Evolutionary conservation across 148 eudicot genomes (phyloP).

Genomic region (Nepenthes mirabilis): DNA sequence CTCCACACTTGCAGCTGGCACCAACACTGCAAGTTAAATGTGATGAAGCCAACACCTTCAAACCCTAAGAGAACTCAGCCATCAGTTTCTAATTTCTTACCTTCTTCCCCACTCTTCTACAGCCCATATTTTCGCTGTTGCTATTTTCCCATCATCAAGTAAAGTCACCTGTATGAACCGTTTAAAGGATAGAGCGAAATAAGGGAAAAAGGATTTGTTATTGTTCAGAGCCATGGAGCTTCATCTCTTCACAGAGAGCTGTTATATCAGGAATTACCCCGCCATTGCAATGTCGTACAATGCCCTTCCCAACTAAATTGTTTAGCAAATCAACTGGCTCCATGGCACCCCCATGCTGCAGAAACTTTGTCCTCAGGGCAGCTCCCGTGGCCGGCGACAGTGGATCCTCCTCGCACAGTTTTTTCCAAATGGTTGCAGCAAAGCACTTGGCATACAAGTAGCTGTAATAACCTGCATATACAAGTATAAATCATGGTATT

Average conservation of each 20-base stretch:
- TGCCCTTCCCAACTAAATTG: constrained; percentile 53
- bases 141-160: no score
- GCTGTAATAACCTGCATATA: constrained; percentile 67
- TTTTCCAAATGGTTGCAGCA: constrained; percentile 86
- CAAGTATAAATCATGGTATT: not conserved
- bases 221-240: constrained; percentile 3
- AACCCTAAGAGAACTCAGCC: no score
- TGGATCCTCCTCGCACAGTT: constrained; percentile 66
- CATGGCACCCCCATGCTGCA: constrained; percentile 88
- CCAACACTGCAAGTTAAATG: no score
- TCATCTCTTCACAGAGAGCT: constrained; percentile 51
- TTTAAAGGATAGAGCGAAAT: no score
- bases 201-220: not conserved
- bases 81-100: no score
- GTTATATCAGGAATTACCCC: constrained; percentile 73
- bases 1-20: no score
- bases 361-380: constrained; percentile 59
- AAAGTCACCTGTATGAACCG: no score
- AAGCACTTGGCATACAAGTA: constrained; percentile 95
- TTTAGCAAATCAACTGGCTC: constrained; percentile 54
- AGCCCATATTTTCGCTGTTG: no score
- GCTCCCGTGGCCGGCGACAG: constrained; percentile 61
- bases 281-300: constrained; percentile 33
- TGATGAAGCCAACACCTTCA: no score
- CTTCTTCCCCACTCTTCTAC: no score